Percentiles rank a stretch among this genome's conserved stretches.
Conservation (phyloP, 164 flowering plant genomes). For the Vitis cinerea region DNA sequence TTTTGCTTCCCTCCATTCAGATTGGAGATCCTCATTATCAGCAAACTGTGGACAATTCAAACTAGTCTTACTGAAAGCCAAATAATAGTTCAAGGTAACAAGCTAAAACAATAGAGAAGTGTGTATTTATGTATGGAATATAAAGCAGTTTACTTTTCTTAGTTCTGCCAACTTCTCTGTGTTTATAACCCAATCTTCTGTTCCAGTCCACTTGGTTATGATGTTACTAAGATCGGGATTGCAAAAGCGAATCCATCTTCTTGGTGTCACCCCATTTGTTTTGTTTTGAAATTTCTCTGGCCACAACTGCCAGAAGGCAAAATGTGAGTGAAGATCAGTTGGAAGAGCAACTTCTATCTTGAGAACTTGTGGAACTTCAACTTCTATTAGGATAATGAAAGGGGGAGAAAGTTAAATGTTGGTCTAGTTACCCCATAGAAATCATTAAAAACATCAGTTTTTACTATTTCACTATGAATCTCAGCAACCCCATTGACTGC, state of each 20-base stretch:
- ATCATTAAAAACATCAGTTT: conserved; percentile 82
- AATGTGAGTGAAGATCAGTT: conserved; percentile 1
- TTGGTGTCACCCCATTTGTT: conserved; percentile 97
- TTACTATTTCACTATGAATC: conserved; percentile 94
- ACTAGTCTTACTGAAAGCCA: conserved; percentile 6
- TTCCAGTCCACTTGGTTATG: conserved; percentile 73
- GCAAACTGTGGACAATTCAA: conserved; percentile 56
- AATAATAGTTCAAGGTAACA: neutral
- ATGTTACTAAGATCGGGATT: conserved; percentile 76
- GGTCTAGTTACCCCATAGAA: conserved; percentile 60
- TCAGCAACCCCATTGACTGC: conserved; percentile 98
- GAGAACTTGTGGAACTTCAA: neutral
- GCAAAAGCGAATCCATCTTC: conserved; percentile 94
- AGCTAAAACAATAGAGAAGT: too few species aligned
- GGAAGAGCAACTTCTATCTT: neutral
- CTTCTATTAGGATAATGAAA: neutral
- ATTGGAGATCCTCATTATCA: conserved; percentile 79
- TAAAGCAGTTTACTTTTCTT: conserved; percentile 49
- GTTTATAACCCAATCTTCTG: conserved; percentile 76
- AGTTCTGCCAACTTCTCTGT: conserved; percentile 77
- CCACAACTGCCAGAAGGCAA: conserved; percentile 69
- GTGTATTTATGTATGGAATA: too few species aligned
- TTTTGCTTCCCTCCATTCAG: conserved; percentile 79
- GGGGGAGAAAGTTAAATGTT: neutral
- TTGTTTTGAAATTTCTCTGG: conserved; percentile 94